phyloP scores from a whole-genome alignment of 2,329 filamentous ascomycete species.

The Xylogone sp. region DNA sequence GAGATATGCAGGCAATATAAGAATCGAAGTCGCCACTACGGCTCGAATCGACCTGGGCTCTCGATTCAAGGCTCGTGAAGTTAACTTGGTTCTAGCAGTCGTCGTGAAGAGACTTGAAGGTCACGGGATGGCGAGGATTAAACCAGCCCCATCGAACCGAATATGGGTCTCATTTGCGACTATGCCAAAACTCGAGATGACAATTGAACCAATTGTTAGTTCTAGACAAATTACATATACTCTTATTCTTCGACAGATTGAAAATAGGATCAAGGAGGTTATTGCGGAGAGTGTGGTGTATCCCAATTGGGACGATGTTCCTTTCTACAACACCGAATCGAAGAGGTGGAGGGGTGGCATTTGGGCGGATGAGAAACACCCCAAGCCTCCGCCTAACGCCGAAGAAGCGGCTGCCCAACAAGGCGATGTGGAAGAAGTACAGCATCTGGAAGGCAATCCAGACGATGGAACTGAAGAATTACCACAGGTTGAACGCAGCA shows the following conservation, averaged over 20 bases:
- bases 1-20: conserved; percentile 83
- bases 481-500: conserved; percentile 52
- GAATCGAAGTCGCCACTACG: conserved; percentile 87
- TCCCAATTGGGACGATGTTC: conserved; percentile 94
- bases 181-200: conserved; percentile 91
- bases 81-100: conserved; percentile 83
- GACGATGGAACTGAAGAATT: conserved; percentile 33
- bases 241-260: conserved; percentile 86
- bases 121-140: conserved; percentile 80
- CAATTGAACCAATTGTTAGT: conserved; percentile 94
- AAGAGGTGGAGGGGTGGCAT: conserved; percentile 84
- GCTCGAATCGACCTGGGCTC: conserved; percentile 86
- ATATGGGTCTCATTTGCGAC: conserved; percentile 94
- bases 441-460: conserved; percentile 27
- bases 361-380: conserved; percentile 54
- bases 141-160: conserved; percentile 91
- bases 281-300: conserved; percentile 86
- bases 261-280: conserved; percentile 91
- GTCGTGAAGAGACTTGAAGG: conserved; percentile 83
- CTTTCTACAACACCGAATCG: conserved; percentile 77
- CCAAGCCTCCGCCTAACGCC: conserved; percentile 27
- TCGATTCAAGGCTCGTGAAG: conserved; percentile 85
- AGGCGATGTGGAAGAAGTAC: conserved; percentile 42
- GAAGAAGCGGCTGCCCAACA: conserved; percentile 38
- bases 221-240: conserved; percentile 93